Conservation (phyloP, 306 rosid genomes). For the Ochetophila trinervis region DNA sequence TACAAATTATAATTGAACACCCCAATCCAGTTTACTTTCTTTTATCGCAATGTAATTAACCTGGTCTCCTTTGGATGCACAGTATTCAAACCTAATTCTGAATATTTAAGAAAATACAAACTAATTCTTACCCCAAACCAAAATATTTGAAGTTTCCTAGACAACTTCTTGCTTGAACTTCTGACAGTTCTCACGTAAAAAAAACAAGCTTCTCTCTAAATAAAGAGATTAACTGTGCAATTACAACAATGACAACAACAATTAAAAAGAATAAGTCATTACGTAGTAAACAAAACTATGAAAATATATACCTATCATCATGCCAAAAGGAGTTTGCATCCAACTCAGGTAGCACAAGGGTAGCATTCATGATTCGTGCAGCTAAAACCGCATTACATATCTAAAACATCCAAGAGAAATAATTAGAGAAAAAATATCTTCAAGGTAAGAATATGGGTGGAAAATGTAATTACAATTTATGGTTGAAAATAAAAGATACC, state of each 20-base stretch:
- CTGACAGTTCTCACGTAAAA: too few species aligned
- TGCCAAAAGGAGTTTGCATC: constrained; percentile 98
- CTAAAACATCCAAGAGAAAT: constrained; percentile 45
- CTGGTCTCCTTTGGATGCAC: too few species aligned
- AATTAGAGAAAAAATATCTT: constrained; percentile 1
- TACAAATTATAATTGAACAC: too few species aligned
- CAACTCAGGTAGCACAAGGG: constrained; percentile 88
- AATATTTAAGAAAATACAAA: too few species aligned
- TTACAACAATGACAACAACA: not conserved
- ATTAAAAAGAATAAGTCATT: constrained; percentile 8
- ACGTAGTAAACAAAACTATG: constrained; percentile 14
- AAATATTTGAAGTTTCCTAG: too few species aligned
- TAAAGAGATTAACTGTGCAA: not conserved
- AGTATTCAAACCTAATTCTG: too few species aligned
- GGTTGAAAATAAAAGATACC: constrained; percentile 34
- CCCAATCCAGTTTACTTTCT: too few species aligned
- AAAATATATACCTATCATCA: constrained; percentile 67
- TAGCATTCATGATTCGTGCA: constrained; percentile 97
- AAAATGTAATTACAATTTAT: constrained; percentile 2
- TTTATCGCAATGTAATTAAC: too few species aligned
- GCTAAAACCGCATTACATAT: constrained; percentile 98
- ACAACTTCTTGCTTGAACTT: too few species aligned
- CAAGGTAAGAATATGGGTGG: not conserved
- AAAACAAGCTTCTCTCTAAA: not conserved
- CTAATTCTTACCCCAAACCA: too few species aligned